A percentile compares a stretch with the other conserved stretches of the same genome.
These are phyloP conservation scores for Dillenia suffruticosa DNA, from an alignment of 164 flowering plant genomes.

Conservation along the genomic window DNA sequence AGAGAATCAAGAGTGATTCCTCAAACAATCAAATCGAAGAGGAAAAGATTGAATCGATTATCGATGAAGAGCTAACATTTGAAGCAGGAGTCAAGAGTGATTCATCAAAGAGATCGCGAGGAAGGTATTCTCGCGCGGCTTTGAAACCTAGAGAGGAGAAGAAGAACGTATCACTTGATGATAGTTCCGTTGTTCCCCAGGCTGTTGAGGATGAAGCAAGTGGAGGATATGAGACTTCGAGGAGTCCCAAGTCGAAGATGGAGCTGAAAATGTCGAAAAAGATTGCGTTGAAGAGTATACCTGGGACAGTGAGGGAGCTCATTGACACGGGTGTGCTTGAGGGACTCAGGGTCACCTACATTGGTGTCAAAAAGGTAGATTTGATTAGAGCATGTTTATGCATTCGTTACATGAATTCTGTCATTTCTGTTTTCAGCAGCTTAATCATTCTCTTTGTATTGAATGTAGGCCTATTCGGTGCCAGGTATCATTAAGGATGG, in stretches of 20 bases:
- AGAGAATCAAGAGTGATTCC: no score
- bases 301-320: constrained; percentile 48
- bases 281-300: constrained; percentile 29
- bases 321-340: constrained; percentile 67
- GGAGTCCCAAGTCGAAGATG: constrained; percentile 13
- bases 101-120: not conserved
- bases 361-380: constrained; percentile 37
- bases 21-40: no score
- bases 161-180: not conserved
- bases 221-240: not conserved
- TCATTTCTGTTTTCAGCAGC: not conserved
- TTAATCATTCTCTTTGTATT: not conserved
- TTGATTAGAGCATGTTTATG: not conserved
- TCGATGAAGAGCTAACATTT: no score
- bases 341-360: constrained; percentile 49
- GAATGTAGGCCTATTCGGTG: constrained; percentile 2
- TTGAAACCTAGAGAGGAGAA: constrained; percentile 12
- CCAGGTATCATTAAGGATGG: constrained; percentile 27
- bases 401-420: not conserved
- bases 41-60: no score
- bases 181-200: not conserved
- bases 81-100: no score
- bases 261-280: constrained; percentile 32
- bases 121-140: constrained; percentile 18
- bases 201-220: constrained; percentile 1